Evolutionary conservation across 352 stramenopile species (phyloP), one percentile per base, ranked within the genome.

Genomic region (Poterioochromonas sp.): DNA sequence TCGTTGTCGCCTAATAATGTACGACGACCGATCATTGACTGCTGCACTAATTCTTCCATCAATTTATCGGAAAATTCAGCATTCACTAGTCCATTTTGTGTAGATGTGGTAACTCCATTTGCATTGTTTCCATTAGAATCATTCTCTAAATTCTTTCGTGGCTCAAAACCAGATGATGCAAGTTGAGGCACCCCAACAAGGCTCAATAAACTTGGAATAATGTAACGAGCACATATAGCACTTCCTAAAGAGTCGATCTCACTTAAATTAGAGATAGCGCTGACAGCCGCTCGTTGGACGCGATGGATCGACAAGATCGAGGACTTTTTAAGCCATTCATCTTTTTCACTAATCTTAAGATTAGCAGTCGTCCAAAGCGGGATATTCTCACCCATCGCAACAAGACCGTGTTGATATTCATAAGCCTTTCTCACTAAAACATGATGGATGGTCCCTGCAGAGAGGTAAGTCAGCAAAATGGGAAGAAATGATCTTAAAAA

Each of bases 401-500:
- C 47, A 11, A 32, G 12, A 39, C 12, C 8, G 11, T 65, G 3
- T 35, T 8, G 32, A 62, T 8, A 8, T 34, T 12, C 8, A 62
- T 32, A 62, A 8, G 12, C 26, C 3, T 40, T 44, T 8, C 8
- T 71, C 15, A 43, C 32, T 29, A 35, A 35, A 15, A 71, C 41
- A 22, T 71, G 34, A 47, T 71, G 32, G 3, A 71, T 12, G 11
- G 26, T 8, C 2, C 34, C 49, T 29, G 73, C 11, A n/a, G 34
- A 47, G 12, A 79, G 12, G 22, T 63, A 78, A 5, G 47, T 65
- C n/a, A 76, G 26, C n/a, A 79, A 65, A 34, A 58, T 22, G 15
- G 76, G 76, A n/a, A 79, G 1, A 51, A 41, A 79, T 0, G 53
- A 22, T 34, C 63, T 18, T 1, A 79, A 43, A 74, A 79, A 79